Conservation (phyloP, 352 stramenopile species). For the Globisporangium middletonii region DNA sequence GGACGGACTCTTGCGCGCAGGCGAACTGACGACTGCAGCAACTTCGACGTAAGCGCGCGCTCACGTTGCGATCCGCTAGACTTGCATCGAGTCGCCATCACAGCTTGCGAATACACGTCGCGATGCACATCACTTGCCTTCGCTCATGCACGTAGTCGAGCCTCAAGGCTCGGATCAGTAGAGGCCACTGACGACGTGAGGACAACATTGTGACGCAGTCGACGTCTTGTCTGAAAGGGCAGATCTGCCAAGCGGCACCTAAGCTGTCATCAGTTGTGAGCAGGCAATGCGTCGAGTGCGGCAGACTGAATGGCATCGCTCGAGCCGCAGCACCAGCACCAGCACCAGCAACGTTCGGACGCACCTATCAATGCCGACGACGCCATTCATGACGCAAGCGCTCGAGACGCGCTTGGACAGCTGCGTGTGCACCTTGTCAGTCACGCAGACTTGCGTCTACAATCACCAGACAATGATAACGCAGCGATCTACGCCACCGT, state of each 20-base stretch:
- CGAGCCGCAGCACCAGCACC: background rate
- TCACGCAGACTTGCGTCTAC: background rate
- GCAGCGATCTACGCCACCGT: slow-evolving; percentile 4
- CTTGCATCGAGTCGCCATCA: no score
- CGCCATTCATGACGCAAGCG: background rate
- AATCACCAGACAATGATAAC: background rate
- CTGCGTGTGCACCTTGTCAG: slow-evolving; percentile 3
- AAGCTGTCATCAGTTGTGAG: no score
- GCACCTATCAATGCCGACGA: background rate
- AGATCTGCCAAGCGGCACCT: background rate
- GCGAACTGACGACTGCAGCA: background rate
- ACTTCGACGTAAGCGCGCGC: no score
- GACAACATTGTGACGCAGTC: no score
- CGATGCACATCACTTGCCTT: no score
- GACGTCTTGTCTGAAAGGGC: background rate
- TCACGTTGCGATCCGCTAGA: no score
- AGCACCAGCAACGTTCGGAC: background rate
- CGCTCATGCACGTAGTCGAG: no score
- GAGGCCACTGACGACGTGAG: no score
- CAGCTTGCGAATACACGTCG: no score
- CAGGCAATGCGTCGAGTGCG: background rate
- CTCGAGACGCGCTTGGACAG: background rate
- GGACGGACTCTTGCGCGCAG: slow-evolving; percentile 1
- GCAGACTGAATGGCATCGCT: background rate
- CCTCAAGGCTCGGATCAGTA: no score